Evolutionary conservation across 73 alveolate genomes (phyloP).

Genomic region (Tetrahymena malaccensis): DNA sequence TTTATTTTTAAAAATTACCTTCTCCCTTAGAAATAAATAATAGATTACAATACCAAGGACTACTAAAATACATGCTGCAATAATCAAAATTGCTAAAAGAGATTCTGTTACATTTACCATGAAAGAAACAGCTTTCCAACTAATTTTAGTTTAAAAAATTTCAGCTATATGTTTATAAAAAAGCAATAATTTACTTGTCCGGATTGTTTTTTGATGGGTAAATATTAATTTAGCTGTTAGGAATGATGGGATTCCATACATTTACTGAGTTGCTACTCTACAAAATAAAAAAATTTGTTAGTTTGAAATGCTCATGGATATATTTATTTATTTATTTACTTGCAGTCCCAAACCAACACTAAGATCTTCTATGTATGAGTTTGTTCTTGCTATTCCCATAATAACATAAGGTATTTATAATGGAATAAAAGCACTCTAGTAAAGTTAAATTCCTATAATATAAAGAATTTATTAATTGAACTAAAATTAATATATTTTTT

Average conservation of each 20-base stretch:
- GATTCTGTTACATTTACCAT: not conserved
- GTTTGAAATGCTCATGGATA: not conserved
- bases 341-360: not conserved
- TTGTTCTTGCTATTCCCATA: not conserved
- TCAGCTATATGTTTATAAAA: not conserved
- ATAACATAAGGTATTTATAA: not conserved
- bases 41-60: not conserved
- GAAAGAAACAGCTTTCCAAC: not conserved
- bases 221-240: not conserved
- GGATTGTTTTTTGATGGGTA: not conserved
- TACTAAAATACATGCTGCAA: not conserved
- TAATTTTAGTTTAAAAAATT: not conserved
- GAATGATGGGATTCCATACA: not conserved
- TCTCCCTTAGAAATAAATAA: not conserved
- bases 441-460: not conserved
- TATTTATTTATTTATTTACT: not conserved
- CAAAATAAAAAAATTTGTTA: not conserved
- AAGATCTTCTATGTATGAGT: not conserved
- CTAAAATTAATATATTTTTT: not conserved
- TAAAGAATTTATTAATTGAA: not conserved
- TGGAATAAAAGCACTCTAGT: not conserved
- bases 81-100: not conserved
- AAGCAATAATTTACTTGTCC: not conserved
- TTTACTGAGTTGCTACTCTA: not conserved
- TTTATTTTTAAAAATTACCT: not conserved